Evolutionary conservation across 2,329 filamentous ascomycete genomes (phyloP).

Genomic region (Ascochyta viciae-villosae): DNA sequence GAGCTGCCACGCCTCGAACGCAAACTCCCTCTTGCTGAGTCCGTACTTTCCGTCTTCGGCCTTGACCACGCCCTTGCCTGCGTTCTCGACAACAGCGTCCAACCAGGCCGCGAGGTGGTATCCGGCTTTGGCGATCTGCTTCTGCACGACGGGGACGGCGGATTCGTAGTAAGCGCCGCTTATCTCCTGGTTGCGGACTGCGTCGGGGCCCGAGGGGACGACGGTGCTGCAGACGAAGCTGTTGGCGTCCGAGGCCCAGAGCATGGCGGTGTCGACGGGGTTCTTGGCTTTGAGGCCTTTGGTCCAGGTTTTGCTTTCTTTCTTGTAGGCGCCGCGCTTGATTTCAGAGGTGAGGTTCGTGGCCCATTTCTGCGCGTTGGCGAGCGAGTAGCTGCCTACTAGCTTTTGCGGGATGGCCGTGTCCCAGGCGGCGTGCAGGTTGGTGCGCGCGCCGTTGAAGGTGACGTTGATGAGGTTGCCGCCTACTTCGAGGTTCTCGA

Average conservation of each 20-base stretch:
- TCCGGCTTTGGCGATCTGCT: constrained; percentile 54
- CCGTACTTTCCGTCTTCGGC: constrained; percentile 14
- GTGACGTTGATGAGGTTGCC: constrained; percentile 55
- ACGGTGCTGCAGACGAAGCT: constrained; percentile 53
- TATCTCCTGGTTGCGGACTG: constrained; percentile 49
- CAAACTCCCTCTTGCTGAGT: constrained; percentile 23
- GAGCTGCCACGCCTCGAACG: constrained; percentile 38
- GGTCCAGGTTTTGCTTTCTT: constrained; percentile 44
- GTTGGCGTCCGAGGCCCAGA: constrained; percentile 55
- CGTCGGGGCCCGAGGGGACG: constrained; percentile 47
- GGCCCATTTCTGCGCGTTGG: constrained; percentile 51
- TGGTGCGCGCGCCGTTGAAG: constrained; percentile 51
- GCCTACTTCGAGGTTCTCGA: constrained; percentile 55
- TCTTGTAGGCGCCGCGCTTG: constrained; percentile 49
- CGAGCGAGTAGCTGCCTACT: constrained; percentile 48
- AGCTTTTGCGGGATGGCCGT: constrained; percentile 54
- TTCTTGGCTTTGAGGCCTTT: constrained; percentile 47
- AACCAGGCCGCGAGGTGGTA: constrained; percentile 43
- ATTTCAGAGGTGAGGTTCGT: constrained; percentile 47
- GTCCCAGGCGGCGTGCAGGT: constrained; percentile 56
- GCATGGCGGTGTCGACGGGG: constrained; percentile 46
- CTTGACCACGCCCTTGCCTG: constrained; percentile 19
- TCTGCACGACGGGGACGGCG: constrained; percentile 49
- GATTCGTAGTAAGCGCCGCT: constrained; percentile 46
- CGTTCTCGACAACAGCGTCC: constrained; percentile 35